Base-by-base conservation (phyloP, 805 yeast genomes). In the Clavispora santaluciae region DNA sequence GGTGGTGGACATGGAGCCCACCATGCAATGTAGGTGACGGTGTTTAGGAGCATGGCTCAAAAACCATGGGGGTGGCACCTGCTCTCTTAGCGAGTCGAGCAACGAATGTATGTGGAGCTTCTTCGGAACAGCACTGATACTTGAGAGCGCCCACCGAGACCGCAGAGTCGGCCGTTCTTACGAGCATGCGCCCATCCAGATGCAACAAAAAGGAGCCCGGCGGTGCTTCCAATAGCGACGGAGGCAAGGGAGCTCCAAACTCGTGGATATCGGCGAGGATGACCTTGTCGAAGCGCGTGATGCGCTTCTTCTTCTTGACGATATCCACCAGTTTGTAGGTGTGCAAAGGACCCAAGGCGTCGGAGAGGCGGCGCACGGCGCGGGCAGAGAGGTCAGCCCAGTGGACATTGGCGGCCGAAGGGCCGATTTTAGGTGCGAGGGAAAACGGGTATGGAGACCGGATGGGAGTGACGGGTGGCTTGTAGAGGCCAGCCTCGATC, bases 321-420 rank as follows among this genome's bases (percentile, higher is more conserved):
- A 64, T 48, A 11, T 61, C 48, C 18, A 69, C 66, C 31, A 64
- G 38, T 11, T 54, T 71, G 49, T 61, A 73, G 1, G 85, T 64
- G 50, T 64, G 70, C 11, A 83, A 47, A 0, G 79, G 71, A 0
- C 90, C 91, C 36, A 85, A 54, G 0, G 82, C 78, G 41, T 73
- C 73, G 28, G 56, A 54, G 30, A 69, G 57, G 25, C 79, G 64
- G 6, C 66, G 41, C 1, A 83, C 62, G 6, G 64, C 57, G 0
- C 55, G 42, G 0, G 79, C 50, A 3, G 69, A 44, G 29, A 60
- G 56, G 2, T 35, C 37, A 1, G 43, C 22, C 88, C 91, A 85
- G 3, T 63, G 30, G 2, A 83, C 64, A 29, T 67, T 65, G 6
- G 63, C 55, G 57, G 68, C 72, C 1, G 52, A 39, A 0, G 76